These are phyloP conservation scores for Fragilariopsis cylindrus DNA, from an alignment of 108 stramenopile species.

Conservation along the genomic window DNA sequence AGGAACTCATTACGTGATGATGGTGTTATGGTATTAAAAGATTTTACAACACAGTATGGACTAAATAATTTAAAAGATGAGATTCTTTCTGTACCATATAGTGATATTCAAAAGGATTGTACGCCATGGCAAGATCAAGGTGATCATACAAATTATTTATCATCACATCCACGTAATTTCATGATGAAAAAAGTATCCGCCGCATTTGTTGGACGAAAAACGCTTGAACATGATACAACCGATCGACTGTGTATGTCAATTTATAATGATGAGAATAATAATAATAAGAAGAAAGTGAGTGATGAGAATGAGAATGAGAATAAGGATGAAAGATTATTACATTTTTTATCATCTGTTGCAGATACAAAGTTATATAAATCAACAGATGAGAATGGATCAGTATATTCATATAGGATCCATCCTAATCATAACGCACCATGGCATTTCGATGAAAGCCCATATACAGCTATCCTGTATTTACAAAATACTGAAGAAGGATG, in stretches of 20 bases:
- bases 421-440: not conserved
- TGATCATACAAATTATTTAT: not conserved
- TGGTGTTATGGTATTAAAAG: not conserved
- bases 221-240: not conserved
- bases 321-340: not conserved
- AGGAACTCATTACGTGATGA: not conserved
- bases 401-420: slow-evolving; percentile 7
- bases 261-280: not conserved
- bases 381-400: slow-evolving; percentile 3
- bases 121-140: slow-evolving; percentile 5
- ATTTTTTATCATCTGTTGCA: not conserved
- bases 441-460: slow-evolving; percentile 10
- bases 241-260: not conserved
- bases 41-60: not conserved
- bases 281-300: not conserved
- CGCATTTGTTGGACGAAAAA: slow-evolving; percentile 1
- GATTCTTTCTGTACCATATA: not conserved
- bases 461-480: slow-evolving; percentile 1
- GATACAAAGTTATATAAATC: not conserved
- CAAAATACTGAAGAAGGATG: not conserved
- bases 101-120: not conserved
- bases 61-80: not conserved
- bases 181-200: not conserved
- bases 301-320: not conserved
- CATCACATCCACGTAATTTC: not conserved